Base-by-base conservation (phyloP, 1,284 basidiomycete species). In the Fomitopsis betulina region DNA sequence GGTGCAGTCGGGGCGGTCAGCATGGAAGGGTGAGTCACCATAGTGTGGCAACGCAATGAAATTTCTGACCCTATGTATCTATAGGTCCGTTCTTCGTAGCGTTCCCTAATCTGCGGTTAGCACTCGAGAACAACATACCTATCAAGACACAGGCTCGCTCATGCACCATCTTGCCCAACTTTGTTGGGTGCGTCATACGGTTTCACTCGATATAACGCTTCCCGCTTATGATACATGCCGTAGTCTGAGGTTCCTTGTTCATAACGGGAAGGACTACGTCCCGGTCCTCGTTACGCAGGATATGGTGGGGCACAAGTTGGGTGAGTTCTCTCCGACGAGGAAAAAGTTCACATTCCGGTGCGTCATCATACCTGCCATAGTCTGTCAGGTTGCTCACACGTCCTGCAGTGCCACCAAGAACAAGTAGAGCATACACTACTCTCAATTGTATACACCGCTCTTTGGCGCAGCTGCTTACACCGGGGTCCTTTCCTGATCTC, bases 231-330 rank as follows among this genome's bases (percentile, higher is more conserved):
- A 7, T 7, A 17, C 39, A 5, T 5, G 25, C 23, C 32, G 2
- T 66, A 93, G 91, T 5, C 79, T 95, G 49, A 86, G 87, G 57
- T 97, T 97, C 72, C 77, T 93, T 71, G 93, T 99, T 0, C 94
- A 98, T 75, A 98, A 98, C 67, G 96, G 96, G 49, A 94, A 91
- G 75, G 85, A 93, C 65, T 97, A 96, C 71, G 65, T 89, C 13
- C 94, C 95, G 0, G 87, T 99, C 37, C 76, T 82, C 37, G 81
- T 99, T 59, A 94, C 93, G 13, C 94, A 96, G 73, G 96, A 98
- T 72, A 98, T 98, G 96, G 94, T 99, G 2, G 96, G 96, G 0
- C 95, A 98, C 73, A 98, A 99, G 74, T 75, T 99, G 57, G 96
- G 96, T 54, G 96, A 98, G 78, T 98, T 98, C 74, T 81, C 94